Percentiles rank a stretch among this genome's conserved stretches.
Conservation (phyloP, 116 monocot species). For the Phalaenopsis hybrid region DNA sequence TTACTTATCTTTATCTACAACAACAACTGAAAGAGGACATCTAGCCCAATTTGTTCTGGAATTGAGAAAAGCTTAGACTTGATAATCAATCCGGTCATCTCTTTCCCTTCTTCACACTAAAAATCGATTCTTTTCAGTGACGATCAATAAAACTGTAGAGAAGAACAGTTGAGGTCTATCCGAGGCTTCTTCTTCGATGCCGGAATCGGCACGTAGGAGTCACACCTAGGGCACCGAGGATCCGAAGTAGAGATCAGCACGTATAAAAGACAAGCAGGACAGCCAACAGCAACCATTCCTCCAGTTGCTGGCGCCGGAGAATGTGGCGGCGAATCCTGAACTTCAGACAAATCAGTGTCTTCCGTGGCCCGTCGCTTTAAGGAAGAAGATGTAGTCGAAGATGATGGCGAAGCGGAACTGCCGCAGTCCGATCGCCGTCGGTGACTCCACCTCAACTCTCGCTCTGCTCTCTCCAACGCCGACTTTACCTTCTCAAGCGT, state of each 20-base stretch:
- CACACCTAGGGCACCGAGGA: slow-evolving; percentile 26
- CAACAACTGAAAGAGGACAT: background rate
- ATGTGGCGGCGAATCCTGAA: background rate
- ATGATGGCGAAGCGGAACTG: background rate
- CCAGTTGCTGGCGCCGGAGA: background rate
- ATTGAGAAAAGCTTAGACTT: background rate
- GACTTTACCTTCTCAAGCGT: slow-evolving; percentile 34
- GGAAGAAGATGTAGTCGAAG: slow-evolving; percentile 6
- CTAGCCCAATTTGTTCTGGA: background rate
- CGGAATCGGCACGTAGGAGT: background rate
- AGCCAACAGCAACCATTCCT: slow-evolving; percentile 13
- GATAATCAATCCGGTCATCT: background rate
- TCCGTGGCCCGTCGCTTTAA: background rate
- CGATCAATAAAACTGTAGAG: too few species aligned
- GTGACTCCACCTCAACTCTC: background rate
- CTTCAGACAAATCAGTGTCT: background rate
- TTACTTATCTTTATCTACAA: background rate
- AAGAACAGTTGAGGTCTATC: slow-evolving; percentile 10
- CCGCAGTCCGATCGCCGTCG: background rate
- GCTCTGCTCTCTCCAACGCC: slow-evolving; percentile 21
- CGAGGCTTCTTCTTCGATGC: slow-evolving; percentile 10
- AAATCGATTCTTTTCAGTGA: too few species aligned
- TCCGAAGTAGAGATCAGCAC: slow-evolving; percentile 14
- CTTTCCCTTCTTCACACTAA: too few species aligned
- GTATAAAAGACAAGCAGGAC: slow-evolving; percentile 22